Conservation (phyloP, 371 early-diverging fungal genomes). For the Syncephalastrum sp. region DNA sequence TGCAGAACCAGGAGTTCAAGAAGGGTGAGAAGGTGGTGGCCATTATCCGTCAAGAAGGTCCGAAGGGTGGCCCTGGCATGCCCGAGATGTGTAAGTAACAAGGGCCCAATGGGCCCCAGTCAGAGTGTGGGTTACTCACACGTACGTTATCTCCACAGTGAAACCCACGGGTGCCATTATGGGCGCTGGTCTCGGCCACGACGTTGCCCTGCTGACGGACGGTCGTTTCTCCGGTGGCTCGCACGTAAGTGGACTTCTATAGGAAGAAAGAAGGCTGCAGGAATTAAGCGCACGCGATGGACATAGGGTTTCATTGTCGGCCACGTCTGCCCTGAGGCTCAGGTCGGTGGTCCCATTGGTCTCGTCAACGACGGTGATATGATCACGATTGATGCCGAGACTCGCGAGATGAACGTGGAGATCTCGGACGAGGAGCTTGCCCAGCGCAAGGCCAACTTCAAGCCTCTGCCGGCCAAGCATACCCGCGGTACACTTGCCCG, state of each 20-base stretch:
- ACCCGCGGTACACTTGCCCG: constrained; percentile 83
- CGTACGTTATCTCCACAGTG: constrained; percentile 33
- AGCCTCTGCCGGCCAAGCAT: constrained; percentile 80
- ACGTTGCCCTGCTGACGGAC: constrained; percentile 94
- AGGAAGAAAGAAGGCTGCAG: background rate
- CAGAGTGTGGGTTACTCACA: background rate
- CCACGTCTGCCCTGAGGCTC: constrained; percentile 96
- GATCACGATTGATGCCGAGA: constrained; percentile 83
- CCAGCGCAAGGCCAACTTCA: constrained; percentile 67
- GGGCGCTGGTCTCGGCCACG: constrained; percentile 96
- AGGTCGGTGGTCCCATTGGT: constrained; percentile 94
- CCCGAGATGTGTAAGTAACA: constrained; percentile 67
- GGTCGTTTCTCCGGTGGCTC: constrained; percentile 97
- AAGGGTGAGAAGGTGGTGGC: constrained; percentile 77
- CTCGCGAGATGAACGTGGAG: constrained; percentile 64
- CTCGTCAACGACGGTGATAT: constrained; percentile 84
- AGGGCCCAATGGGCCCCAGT: background rate
- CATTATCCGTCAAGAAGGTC: constrained; percentile 85
- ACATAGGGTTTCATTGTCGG: constrained; percentile 92
- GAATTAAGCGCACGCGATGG: background rate
- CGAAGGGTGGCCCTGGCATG: constrained; percentile 92
- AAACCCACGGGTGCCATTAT: constrained; percentile 93
- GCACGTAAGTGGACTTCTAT: constrained; percentile 57
- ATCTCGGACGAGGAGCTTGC: constrained; percentile 75
- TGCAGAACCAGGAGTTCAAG: constrained; percentile 53